Evolutionary conservation across 805 yeast genomes (phyloP).

Genomic region (Candida xiaguanensis): DNA sequence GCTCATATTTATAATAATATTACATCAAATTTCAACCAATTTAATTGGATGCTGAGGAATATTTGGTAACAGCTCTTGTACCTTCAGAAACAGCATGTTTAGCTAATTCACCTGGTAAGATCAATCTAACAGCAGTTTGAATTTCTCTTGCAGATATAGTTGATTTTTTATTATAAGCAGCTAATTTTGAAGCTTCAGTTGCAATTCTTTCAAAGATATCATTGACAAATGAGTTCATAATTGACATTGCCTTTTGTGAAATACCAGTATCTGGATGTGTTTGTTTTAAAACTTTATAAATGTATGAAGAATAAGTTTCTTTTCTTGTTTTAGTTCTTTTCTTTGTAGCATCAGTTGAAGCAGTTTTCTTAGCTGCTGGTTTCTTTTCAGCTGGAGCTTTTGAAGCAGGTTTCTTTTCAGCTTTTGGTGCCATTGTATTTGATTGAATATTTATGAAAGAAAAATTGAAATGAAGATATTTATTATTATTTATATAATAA

Average conservation of each 20-base stretch:
- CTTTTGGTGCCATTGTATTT: conserved; percentile 61
- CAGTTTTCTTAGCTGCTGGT: conserved; percentile 84
- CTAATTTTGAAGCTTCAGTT: conserved; percentile 95
- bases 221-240: conserved; percentile 97
- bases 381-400: conserved; percentile 97
- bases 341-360: conserved; percentile 74
- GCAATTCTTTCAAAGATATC: conserved; percentile 98
- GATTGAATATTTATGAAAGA: not conserved
- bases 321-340: conserved; percentile 94
- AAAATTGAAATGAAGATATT: not conserved
- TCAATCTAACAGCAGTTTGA: conserved; percentile 97
- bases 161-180: conserved; percentile 97
- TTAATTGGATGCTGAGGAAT: conserved; percentile 63
- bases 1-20: not conserved
- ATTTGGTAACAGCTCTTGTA: conserved; percentile 96
- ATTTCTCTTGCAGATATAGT: conserved; percentile 98
- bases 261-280: conserved; percentile 99
- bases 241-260: conserved; percentile 97
- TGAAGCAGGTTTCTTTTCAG: conserved; percentile 81
- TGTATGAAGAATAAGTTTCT: conserved; percentile 97
- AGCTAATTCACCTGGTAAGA: conserved; percentile 97
- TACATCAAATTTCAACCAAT: conserved; percentile 1
- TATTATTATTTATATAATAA: not conserved
- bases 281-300: conserved; percentile 97
- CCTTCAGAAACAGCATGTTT: conserved; percentile 99